Percentiles rank a stretch among this genome's conserved stretches.
Conservation (phyloP, 192 early-diverging fungal species). For the Borealophlyctis nickersoniae region DNA sequence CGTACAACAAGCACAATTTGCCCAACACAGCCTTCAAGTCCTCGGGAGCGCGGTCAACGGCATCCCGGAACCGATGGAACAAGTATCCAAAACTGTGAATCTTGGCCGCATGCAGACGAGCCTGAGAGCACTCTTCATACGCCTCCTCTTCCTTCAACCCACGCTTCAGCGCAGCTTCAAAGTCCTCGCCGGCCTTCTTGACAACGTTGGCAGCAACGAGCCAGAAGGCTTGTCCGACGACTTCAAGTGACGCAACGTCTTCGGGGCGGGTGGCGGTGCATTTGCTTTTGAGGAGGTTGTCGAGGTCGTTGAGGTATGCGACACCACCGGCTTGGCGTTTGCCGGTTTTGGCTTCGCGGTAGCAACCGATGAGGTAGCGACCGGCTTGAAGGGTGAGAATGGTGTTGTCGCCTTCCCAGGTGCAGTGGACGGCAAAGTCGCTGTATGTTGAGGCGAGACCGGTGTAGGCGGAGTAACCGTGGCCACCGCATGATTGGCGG, state of each 20-base stretch:
- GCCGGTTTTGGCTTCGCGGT: constrained; percentile 66
- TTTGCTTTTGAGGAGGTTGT: constrained; percentile 33
- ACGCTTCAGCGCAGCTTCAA: constrained; percentile 60
- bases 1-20: constrained; percentile 77
- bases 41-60: constrained; percentile 62
- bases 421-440: constrained; percentile 75
- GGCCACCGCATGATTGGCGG: constrained; percentile 86
- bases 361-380: constrained; percentile 74
- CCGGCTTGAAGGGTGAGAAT: constrained; percentile 87
- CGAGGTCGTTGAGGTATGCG: constrained; percentile 65
- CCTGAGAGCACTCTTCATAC: constrained; percentile 82
- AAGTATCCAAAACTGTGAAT: constrained; percentile 80
- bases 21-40: constrained; percentile 59
- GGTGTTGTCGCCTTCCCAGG: constrained; percentile 76
- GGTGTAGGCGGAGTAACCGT: constrained; percentile 91
- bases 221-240: constrained; percentile 75
- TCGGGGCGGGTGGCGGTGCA: constrained; percentile 50
- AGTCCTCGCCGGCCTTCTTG: constrained; percentile 74
- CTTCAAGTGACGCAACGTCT: constrained; percentile 54
- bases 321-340: constrained; percentile 67
- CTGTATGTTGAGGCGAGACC: constrained; percentile 80
- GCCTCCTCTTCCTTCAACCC: constrained; percentile 75
- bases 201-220: constrained; percentile 81
- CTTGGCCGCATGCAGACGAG: constrained; percentile 77
- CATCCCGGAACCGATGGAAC: constrained; percentile 79